A percentile compares a stretch with the other conserved stretches of the same genome.
Evolutionary conservation across 495 filamentous ascomycete species (phyloP).

Genomic region (Neurospora sp.): DNA sequence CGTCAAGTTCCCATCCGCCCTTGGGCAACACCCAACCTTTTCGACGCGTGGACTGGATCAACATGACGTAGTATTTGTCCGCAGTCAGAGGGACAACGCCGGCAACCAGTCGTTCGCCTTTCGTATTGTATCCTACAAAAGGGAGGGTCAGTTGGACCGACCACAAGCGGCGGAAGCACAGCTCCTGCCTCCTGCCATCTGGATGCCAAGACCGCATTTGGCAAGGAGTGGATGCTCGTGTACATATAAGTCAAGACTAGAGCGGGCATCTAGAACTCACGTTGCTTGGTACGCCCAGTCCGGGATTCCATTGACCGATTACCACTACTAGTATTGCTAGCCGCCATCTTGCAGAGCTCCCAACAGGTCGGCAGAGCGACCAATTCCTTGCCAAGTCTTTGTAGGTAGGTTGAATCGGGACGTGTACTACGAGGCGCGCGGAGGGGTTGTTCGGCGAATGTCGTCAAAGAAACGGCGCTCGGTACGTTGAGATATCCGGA

Average conservation of each 20-base stretch:
- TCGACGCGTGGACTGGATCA: constrained; percentile 85
- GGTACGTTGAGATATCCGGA: not conserved
- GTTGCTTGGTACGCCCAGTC: constrained; percentile 64
- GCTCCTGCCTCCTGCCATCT: not conserved
- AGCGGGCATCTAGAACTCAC: constrained; percentile 44
- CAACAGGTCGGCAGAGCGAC: not conserved
- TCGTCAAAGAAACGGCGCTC: not conserved
- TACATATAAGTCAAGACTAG: constrained; percentile 13
- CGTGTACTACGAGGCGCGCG: not conserved
- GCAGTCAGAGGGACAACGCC: constrained; percentile 72
- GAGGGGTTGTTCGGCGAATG: not conserved
- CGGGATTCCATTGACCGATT: constrained; percentile 69
- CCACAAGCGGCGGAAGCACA: constrained; percentile 3
- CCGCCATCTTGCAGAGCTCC: constrained; percentile 34
- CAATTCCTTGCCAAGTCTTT: not conserved
- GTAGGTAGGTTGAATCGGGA: not conserved
- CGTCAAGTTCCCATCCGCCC: constrained; percentile 94
- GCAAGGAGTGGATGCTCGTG: constrained; percentile 5
- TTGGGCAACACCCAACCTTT: constrained; percentile 93
- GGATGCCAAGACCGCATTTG: not conserved
- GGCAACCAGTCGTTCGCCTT: constrained; percentile 90
- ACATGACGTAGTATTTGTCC: constrained; percentile 65
- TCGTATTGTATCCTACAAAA: constrained; percentile 70
- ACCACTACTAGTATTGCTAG: constrained; percentile 27
- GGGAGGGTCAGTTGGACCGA: constrained; percentile 26